Conservation (phyloP, 768 basidiomycete species). For the Suillus hirtellus region DNA sequence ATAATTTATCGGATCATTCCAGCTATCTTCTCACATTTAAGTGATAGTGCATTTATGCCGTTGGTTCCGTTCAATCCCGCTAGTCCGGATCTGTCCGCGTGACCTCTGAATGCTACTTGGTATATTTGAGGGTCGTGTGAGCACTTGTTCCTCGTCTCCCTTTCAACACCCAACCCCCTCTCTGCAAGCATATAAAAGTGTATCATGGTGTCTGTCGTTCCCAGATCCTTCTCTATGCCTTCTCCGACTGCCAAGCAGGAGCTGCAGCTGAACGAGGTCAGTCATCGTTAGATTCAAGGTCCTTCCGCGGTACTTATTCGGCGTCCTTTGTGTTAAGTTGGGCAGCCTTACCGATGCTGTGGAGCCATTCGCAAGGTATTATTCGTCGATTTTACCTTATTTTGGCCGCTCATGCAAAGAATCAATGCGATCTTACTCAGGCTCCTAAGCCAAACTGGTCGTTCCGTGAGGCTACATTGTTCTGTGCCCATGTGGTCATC, state of each 20-base stretch:
- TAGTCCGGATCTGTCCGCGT: slow-evolving; percentile 20
- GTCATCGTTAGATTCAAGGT: slow-evolving; percentile 6
- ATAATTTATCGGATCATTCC: neutral
- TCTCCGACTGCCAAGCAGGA: slow-evolving; percentile 20
- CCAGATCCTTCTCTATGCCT: slow-evolving; percentile 16
- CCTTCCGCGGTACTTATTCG: slow-evolving; percentile 12
- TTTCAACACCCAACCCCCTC: slow-evolving; percentile 13
- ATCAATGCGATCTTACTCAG: slow-evolving; percentile 31
- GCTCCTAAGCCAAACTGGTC: slow-evolving; percentile 48
- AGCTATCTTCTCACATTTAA: slow-evolving; percentile 3
- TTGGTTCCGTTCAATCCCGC: slow-evolving; percentile 18
- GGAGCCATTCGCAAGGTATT: slow-evolving; percentile 59
- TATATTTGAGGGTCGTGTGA: slow-evolving; percentile 17
- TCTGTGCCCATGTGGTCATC: slow-evolving; percentile 68
- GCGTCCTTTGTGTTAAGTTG: slow-evolving; percentile 37
- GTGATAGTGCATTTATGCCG: neutral
- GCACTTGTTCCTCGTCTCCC: slow-evolving; percentile 11
- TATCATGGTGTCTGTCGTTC: slow-evolving; percentile 33
- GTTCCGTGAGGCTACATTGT: slow-evolving; percentile 58
- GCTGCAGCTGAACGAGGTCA: slow-evolving; percentile 41
- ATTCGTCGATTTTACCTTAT: slow-evolving; percentile 1
- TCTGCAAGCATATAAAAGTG: slow-evolving; percentile 18
- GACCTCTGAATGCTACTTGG: slow-evolving; percentile 9
- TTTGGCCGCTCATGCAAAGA: neutral
- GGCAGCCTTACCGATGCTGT: slow-evolving; percentile 57